Base-by-base conservation (phyloP, 2,329 filamentous ascomycete genomes). In the Fusarium nelsonii region DNA sequence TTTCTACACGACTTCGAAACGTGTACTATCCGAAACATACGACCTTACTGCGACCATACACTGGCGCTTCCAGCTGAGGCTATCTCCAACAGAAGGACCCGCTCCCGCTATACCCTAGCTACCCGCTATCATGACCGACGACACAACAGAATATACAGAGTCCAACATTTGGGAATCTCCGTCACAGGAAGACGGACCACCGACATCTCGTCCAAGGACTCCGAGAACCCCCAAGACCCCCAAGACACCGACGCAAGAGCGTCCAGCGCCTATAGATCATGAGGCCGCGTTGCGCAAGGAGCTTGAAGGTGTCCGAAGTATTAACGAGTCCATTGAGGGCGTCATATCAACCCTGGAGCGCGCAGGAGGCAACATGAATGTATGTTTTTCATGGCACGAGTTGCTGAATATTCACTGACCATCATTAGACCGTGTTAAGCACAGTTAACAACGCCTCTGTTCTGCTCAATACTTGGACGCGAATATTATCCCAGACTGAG, bases 401-500 rank as follows among this genome's bases (percentile, higher is more conserved):
- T 41, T 20, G 28, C 32, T 37, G 9, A 18, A 30, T 40, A 49
- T 48, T 48, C 37, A 63, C 69, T 75, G 63, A 75, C 66, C 45
- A 41, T 39, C 32, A 44, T 30, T 44, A 79, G 92, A 97, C 91
- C 26, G 94, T 98, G 36, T 91, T 91, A 55, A 87, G 87, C 65
- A 97, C 96, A 4, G 94, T 98, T 41, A 87, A 87, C 70, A 95
- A 94, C 57, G 94, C 96, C 5, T 97, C 94, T 15, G 92, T 92
- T 2, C 87, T 99, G 15, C 89, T 99, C 33, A 94, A 97, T 74
- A 97, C 94, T 16, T 99, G 95, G 95, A 97, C 94, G 10, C 90
- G 94, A 53, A 97, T 99, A 70, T 87, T 99, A 14, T 96, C 93
- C 8, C 96, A 99, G 80, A 97, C 96, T 6, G 96, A 99, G 80